These are phyloP conservation scores for Fusarium metavorans DNA, from an alignment of 2,329 filamentous ascomycete genomes.

Conservation along the genomic window DNA sequence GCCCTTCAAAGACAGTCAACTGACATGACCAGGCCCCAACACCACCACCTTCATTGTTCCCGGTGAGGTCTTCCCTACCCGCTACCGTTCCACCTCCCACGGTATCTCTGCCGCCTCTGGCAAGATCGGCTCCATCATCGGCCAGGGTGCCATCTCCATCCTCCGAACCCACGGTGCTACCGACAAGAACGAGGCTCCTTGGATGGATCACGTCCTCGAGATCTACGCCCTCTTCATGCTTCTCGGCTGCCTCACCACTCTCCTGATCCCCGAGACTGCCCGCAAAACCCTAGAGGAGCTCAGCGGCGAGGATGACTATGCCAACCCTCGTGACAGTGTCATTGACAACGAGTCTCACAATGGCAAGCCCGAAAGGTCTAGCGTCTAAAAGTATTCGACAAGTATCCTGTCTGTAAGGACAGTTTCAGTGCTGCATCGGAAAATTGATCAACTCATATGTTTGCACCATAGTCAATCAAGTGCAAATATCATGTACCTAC, in stretches of 20 bases:
- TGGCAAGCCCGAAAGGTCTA: slow-evolving; percentile 30
- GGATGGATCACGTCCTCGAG: slow-evolving; percentile 83
- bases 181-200: slow-evolving; percentile 61
- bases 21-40: slow-evolving; percentile 57
- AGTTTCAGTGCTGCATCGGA: background rate
- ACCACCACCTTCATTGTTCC: slow-evolving; percentile 69
- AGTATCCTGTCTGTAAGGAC: background rate
- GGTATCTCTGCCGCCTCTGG: slow-evolving; percentile 67
- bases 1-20: background rate
- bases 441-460: background rate
- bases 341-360: slow-evolving; percentile 24
- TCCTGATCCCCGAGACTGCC: slow-evolving; percentile 81
- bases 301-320: slow-evolving; percentile 51
- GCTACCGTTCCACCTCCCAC: slow-evolving; percentile 68
- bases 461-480: background rate
- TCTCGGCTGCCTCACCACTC: slow-evolving; percentile 74
- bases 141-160: slow-evolving; percentile 68
- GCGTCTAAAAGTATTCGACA: slow-evolving; percentile 24
- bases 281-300: slow-evolving; percentile 79
- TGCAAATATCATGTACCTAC: background rate
- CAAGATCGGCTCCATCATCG: slow-evolving; percentile 69
- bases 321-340: slow-evolving; percentile 12
- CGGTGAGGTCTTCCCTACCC: slow-evolving; percentile 68
- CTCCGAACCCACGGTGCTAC: slow-evolving; percentile 62
- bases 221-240: slow-evolving; percentile 84